Evolutionary conservation across 1,284 basidiomycete species (phyloP), one percentile per base, ranked within the genome.

Genomic region (Rhodotorula sp.): DNA sequence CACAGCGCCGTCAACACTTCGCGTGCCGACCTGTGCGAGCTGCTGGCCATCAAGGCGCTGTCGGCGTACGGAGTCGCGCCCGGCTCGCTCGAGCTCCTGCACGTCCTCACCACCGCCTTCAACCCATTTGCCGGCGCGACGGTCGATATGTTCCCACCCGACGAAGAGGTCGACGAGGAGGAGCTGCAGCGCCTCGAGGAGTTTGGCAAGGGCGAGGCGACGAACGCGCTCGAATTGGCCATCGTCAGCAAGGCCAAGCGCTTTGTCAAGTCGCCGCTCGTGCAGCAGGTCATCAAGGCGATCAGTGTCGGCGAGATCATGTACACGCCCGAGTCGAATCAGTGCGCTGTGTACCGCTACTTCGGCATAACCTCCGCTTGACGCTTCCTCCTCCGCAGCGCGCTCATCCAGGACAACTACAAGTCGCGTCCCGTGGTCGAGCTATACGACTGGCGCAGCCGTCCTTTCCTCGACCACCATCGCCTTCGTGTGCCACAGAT

Each of bases 91-190:
- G 68, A 77, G 73, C 87, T 90, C 84, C 93, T 87, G 49, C 89
- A 90, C 44, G 83, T 84, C 79, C 87, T 82, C 3, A 84, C 89
- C 55, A 91, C 84, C 57, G 84, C 85, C 75, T 87, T 84, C 77
- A 95, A 82, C 19, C 89, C 91, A 69, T 86, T 85, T 25, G 87
- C 89, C n/a, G 96, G 85, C 7, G 82, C 85, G 19, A 88, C 88
- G 53, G 9, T 42, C 48, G 56, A 56, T 16, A 63, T 67, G 61
- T 78, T 79, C 42, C 55, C 64, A 2, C 59, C 68, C 16, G 68
- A 64, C 27, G 74, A 74, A 21, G 59, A n/a, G 45, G 61, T 73
- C 21, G 66, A 64, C 7, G 54, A 67, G 45, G 65, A 62, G 1
- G 71, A 74, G 48, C 45, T 78, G 41, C 52, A 61, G 9, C 63